These are phyloP conservation scores for Dimocarpus longan DNA, from an alignment of 345 rosid species.

Conservation along the genomic window DNA sequence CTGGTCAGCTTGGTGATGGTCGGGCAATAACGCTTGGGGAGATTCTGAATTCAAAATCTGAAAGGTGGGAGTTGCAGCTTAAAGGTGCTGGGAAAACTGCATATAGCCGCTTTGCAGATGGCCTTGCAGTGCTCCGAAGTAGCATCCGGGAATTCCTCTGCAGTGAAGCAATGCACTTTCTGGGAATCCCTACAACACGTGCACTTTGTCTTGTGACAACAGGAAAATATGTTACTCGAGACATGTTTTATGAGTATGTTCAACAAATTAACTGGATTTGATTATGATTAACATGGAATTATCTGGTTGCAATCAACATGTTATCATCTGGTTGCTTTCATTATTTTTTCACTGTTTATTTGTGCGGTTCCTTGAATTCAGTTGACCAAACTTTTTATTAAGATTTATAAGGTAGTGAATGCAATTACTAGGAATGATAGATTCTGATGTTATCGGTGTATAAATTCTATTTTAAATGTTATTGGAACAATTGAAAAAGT, in stretches of 20 bases:
- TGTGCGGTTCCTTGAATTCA: neutral
- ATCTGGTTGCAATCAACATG: too few species aligned
- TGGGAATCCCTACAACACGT: constrained; percentile 97
- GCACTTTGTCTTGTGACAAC: constrained; percentile 93
- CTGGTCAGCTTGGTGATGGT: constrained; percentile 99
- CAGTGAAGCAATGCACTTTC: constrained; percentile 87
- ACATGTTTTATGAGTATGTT: constrained; percentile 99
- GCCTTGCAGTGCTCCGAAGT: constrained; percentile 94
- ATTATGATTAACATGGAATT: neutral
- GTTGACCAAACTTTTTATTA: neutral
- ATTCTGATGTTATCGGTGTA: neutral
- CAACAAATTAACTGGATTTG: constrained; percentile 1
- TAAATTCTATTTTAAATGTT: neutral
- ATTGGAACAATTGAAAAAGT: neutral
- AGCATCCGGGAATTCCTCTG: constrained; percentile 96
- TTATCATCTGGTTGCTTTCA: constrained; percentile 1
- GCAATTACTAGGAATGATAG: neutral
- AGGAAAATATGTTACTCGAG: constrained; percentile 88
- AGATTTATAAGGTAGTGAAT: neutral
- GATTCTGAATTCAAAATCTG: constrained; percentile 70
- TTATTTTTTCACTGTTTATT: neutral
- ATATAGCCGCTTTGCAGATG: constrained; percentile 97
- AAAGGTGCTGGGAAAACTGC: constrained; percentile 98
- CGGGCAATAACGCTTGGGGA: constrained; percentile 96
- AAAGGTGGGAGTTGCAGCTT: constrained; percentile 98